Conservation (phyloP, 305 asterid genomes). For the Fraxinus sp. region DNA sequence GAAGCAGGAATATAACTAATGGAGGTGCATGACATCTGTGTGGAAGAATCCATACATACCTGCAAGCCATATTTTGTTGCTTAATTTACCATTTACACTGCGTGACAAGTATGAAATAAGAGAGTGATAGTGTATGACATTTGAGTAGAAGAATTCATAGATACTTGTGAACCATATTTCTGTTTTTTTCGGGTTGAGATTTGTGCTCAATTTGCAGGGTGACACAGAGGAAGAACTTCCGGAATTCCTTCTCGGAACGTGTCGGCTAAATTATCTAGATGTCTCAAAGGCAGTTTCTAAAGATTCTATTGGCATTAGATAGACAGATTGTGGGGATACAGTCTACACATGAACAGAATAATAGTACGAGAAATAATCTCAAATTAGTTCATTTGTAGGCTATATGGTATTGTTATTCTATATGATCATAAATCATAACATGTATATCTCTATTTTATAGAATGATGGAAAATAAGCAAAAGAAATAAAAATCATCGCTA, state of each 20-base stretch:
- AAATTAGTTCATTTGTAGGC: slow-evolving; percentile 1
- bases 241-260: slow-evolving; percentile 72
- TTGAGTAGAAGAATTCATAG: neutral
- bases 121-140: neutral
- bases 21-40: too few species aligned
- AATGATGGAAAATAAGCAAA: neutral
- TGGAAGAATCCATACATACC: too few species aligned
- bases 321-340: neutral
- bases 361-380: slow-evolving; percentile 8
- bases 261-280: slow-evolving; percentile 84
- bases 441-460: neutral
- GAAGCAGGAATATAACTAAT: too few species aligned
- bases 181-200: neutral
- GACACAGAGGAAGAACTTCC: slow-evolving; percentile 84
- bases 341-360: neutral
- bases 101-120: neutral
- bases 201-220: slow-evolving; percentile 41
- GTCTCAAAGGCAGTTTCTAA: slow-evolving; percentile 53
- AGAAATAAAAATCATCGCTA: neutral
- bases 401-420: neutral
- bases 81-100: neutral
- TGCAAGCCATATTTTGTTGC: neutral
- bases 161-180: neutral
- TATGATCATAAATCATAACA: neutral
- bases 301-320: slow-evolving; percentile 33